These are phyloP conservation scores for Cystobasidium pallidum DNA, from an alignment of 1,284 basidiomycete genomes.

Conservation along the genomic window DNA sequence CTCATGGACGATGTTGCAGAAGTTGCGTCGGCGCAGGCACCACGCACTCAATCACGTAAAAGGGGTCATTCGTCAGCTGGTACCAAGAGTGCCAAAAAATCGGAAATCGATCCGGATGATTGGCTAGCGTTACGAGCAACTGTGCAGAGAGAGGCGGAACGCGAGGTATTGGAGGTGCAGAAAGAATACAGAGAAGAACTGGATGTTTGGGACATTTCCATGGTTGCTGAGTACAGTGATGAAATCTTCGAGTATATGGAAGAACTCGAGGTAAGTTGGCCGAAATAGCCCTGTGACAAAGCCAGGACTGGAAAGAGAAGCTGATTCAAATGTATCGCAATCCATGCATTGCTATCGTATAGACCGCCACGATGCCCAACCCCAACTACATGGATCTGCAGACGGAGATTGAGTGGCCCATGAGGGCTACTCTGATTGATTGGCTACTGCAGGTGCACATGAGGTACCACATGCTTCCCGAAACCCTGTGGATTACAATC, in stretches of 20 bases:
- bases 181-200: constrained; percentile 62
- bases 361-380: constrained; percentile 88
- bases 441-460: constrained; percentile 68
- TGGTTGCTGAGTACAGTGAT: constrained; percentile 97
- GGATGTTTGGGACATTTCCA: constrained; percentile 87
- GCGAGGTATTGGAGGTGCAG: constrained; percentile 56
- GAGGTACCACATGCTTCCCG: constrained; percentile 68
- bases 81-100: constrained; percentile 16
- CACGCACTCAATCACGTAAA: constrained; percentile 28
- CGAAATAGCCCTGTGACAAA: constrained; percentile 49
- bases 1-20: constrained; percentile 15
- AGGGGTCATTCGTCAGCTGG: constrained; percentile 42
- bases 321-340: too few species aligned
- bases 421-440: constrained; percentile 63
- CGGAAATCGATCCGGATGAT: constrained; percentile 59
- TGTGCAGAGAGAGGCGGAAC: constrained; percentile 53
- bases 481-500: constrained; percentile 70
- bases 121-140: constrained; percentile 66
- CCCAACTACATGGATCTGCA: constrained; percentile 94
- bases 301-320: too few species aligned
- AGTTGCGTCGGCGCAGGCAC: constrained; percentile 6
- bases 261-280: constrained; percentile 73
- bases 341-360: not conserved
- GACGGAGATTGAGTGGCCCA: constrained; percentile 88
- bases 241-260: constrained; percentile 98